Base-by-base conservation (phyloP, 257 asterid genomes). In the Plantago elongata region DNA sequence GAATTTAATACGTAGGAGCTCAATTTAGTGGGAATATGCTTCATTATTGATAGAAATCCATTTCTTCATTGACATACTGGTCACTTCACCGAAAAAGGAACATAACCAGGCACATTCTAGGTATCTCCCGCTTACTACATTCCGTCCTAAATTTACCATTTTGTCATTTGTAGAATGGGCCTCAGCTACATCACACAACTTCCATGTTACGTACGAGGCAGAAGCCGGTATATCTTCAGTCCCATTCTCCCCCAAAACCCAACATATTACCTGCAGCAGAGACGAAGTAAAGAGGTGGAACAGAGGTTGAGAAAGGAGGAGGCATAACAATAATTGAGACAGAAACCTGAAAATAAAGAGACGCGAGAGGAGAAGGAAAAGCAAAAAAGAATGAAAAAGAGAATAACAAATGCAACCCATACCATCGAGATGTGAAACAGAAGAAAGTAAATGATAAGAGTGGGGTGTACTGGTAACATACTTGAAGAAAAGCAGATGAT, bases 241-340 rank as follows among this genome's bases (percentile, higher is more conserved):
- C 69, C 97, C 97, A 74, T 89, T 87, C 82, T 93, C 99, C 63
- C 99, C 99, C 76, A 93, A 72, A 64, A 93, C 96, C 99, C 99
- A 93, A 67, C 99, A 93, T 71, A 93, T 93, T 61, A 93, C 96
- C 99, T 93, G 79, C 42, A 55, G 62, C 45, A 58, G 60, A 56
- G 60, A 55, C 50, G 60, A 62, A 66, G 45, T 9, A 64, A n/a
- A 45, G 50, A 60, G 63, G 68, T 40, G 63, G 60, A 1, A 54
- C 45, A 49, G 27, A 50, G 8, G 42, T n/a, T 63, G 29, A 54
- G 16, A 13, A 48, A 34, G 9, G n/a, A n/a, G n/a, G 49, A 51
- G 3, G 49, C 7, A 54, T 10, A 30, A 54, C n/a, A 34, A 27
- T 9, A 34, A 34, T 3, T 34, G 40, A 34, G 4, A 34, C 8